These are phyloP conservation scores for Cryptococcus neoformans DNA, from an alignment of 1,284 basidiomycete species.

Conservation along the genomic window DNA sequence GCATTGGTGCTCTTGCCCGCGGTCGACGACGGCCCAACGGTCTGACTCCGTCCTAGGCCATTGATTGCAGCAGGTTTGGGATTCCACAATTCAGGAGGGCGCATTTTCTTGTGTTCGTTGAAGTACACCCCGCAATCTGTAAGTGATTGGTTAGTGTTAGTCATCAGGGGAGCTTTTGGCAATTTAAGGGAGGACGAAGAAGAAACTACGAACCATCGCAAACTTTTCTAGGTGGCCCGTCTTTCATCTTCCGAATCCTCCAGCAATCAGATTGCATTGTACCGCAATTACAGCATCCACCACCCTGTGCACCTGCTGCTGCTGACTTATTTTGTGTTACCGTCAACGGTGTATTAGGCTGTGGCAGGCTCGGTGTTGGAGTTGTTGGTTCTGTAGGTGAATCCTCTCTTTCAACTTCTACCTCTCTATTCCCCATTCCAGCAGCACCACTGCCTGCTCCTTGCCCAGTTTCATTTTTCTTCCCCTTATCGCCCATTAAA, in stretches of 20 bases:
- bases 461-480: slow-evolving; percentile 1
- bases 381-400: slow-evolving; percentile 12
- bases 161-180: no score
- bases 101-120: slow-evolving; percentile 45
- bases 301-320: slow-evolving; percentile 2
- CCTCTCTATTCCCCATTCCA: background rate
- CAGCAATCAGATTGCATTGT: slow-evolving; percentile 35
- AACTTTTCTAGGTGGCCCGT: slow-evolving; percentile 37
- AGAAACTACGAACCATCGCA: slow-evolving; percentile 38
- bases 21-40: background rate
- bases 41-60: slow-evolving; percentile 1
- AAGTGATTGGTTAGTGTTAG: background rate
- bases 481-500: slow-evolving; percentile 1
- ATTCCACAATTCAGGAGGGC: slow-evolving; percentile 41
- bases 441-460: background rate
- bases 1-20: background rate
- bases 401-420: background rate
- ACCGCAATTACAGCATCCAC: slow-evolving; percentile 43
- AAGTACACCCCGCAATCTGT: slow-evolving; percentile 45
- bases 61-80: background rate
- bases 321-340: background rate
- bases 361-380: slow-evolving; percentile 5
- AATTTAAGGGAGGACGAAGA: no score
- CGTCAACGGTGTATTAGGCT: background rate
- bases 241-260: slow-evolving; percentile 38